Evolutionary conservation across 129 eudicot genomes (phyloP).

Genomic region (Logfia minima): DNA sequence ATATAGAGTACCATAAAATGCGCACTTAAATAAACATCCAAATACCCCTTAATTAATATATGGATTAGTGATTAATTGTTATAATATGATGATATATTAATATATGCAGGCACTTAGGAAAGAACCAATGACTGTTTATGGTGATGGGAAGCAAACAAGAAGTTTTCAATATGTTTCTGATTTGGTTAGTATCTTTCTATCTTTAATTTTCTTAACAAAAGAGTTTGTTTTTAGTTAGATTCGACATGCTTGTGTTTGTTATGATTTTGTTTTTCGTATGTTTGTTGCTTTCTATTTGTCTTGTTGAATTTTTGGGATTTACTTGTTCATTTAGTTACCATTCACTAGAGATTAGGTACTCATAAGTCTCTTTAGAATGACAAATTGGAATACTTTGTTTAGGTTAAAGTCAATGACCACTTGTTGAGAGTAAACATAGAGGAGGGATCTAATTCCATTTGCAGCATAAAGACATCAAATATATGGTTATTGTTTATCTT

Average conservation of each 20-base stretch:
- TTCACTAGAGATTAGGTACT: no score
- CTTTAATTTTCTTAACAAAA: neutral
- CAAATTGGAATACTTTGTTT: no score
- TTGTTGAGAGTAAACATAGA: no score
- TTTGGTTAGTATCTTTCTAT: constrained; percentile 45
- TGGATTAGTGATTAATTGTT: neutral
- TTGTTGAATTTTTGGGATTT: no score
- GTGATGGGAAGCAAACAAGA: constrained; percentile 87
- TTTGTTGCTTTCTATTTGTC: neutral
- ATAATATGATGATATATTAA: neutral
- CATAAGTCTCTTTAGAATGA: no score
- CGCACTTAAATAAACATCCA: no score
- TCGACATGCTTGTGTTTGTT: neutral
- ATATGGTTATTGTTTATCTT: no score
- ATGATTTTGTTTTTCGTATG: neutral
- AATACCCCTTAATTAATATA: neutral
- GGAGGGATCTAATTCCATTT: no score
- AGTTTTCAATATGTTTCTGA: constrained; percentile 87
- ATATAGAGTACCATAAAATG: no score
- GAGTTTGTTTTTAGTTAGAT: neutral
- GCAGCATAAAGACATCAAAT: no score
- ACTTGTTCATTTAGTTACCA: no score
- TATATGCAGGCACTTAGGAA: constrained; percentile 70
- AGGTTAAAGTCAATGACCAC: no score
- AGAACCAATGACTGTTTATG: constrained; percentile 84